Conservation (phyloP, 202 grass and related monocot species). For the Setaria viridis region DNA sequence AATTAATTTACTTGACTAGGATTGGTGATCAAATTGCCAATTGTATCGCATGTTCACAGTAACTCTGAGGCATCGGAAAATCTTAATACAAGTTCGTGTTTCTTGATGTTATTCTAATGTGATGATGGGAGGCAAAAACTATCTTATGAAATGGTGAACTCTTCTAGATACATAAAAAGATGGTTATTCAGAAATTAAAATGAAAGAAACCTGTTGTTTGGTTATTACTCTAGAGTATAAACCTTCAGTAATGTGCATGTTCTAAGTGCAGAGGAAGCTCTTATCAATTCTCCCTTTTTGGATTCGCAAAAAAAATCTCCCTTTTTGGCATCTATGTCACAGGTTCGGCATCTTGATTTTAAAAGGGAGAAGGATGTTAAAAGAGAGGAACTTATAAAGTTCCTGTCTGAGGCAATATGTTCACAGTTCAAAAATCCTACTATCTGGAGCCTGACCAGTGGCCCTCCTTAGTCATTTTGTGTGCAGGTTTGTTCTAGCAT, state of each 20-base stretch:
- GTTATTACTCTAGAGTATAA: background rate
- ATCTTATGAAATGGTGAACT: background rate
- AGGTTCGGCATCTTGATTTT: constrained; percentile 94
- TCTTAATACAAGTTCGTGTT: constrained; percentile 25
- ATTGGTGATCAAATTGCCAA: constrained; percentile 17
- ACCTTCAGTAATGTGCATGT: background rate
- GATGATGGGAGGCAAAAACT: background rate
- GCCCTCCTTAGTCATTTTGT: constrained; percentile 13
- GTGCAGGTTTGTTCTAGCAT: constrained; percentile 42
- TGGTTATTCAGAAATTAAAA: background rate
- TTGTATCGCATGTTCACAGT: background rate
- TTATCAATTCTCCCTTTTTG: constrained; percentile 25
- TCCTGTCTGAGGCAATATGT: constrained; percentile 81
- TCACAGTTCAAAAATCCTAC: constrained; percentile 84
- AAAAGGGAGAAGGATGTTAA: constrained; percentile 86
- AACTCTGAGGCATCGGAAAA: background rate
- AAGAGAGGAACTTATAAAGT: constrained; percentile 78
- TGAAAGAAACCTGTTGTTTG: constrained; percentile 5
- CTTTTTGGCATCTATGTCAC: constrained; percentile 27
- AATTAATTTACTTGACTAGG: constrained; percentile 6
- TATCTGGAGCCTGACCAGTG: constrained; percentile 67
- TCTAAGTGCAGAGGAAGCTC: background rate
- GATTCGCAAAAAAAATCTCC: too few relatives aligned
- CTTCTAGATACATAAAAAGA: constrained; percentile 4
- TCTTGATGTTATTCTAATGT: constrained; percentile 7